These are phyloP conservation scores for Lanmaoa pseudosensibilis DNA, from an alignment of 768 basidiomycete genomes.

Conservation along the genomic window DNA sequence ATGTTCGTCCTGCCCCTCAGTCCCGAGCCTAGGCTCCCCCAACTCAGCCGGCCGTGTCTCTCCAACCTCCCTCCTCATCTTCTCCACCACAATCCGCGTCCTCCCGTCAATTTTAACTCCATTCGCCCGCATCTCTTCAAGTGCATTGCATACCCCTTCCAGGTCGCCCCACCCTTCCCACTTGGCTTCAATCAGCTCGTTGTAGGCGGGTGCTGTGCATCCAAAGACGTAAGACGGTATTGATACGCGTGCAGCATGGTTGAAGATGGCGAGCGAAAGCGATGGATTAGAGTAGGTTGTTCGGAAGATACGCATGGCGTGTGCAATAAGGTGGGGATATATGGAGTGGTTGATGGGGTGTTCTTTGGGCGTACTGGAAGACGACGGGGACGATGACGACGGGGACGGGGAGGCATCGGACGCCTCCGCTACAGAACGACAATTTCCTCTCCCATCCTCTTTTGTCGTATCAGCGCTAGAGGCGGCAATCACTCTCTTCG, in stretches of 20 bases:
- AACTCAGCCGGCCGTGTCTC: conserved; percentile 48
- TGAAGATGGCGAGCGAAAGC: conserved; percentile 79
- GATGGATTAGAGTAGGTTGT: conserved; percentile 78
- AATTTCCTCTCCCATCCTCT: neutral
- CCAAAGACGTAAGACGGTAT: conserved; percentile 85
- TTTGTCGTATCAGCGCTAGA: neutral
- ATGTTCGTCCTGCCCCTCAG: neutral
- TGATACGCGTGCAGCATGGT: conserved; percentile 72
- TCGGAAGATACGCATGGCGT: conserved; percentile 76
- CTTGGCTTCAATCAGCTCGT: conserved; percentile 81
- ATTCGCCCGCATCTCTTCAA: conserved; percentile 83
- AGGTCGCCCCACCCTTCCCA: conserved; percentile 87
- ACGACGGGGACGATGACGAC: neutral
- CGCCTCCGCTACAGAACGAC: neutral
- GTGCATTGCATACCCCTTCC: conserved; percentile 64
- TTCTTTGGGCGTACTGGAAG: neutral
- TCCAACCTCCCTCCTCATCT: conserved; percentile 61
- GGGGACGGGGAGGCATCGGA: neutral
- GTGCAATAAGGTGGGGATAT: conserved; percentile 75
- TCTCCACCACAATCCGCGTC: conserved; percentile 63
- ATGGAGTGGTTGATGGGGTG: conserved; percentile 56
- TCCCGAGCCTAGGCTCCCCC: conserved; percentile 23
- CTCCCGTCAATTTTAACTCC: conserved; percentile 63
- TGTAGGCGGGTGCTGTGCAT: conserved; percentile 85
- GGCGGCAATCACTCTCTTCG: conserved; percentile 38